These are phyloP conservation scores for Pistacia atlantica DNA, from an alignment of 345 rosid genomes.

Conservation along the genomic window DNA sequence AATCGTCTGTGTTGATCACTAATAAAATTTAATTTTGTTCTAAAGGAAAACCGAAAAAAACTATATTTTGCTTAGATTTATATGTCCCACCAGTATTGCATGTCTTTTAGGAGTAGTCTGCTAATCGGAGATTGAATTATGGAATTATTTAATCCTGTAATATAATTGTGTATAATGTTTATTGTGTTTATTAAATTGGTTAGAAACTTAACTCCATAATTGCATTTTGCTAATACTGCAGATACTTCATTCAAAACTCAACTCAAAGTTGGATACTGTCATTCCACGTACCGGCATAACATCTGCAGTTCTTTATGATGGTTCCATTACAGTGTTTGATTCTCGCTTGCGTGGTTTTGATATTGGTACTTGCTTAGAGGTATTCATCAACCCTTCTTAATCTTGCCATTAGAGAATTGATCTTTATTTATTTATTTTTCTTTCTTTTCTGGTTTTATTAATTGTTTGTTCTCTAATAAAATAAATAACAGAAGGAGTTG, in stretches of 20 bases:
- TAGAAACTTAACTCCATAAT: background rate
- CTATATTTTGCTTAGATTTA: background rate
- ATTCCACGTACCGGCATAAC: constrained; percentile 40
- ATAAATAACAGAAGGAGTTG: background rate
- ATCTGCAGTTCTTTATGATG: constrained; percentile 79
- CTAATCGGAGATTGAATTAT: background rate
- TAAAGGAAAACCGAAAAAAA: too few relatives aligned
- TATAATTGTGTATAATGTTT: background rate
- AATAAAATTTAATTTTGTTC: too few relatives aligned
- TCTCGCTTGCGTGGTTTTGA: constrained; percentile 67
- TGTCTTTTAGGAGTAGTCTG: background rate
- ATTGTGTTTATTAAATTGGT: too few relatives aligned
- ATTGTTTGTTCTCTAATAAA: background rate
- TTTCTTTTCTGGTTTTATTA: background rate
- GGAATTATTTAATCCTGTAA: background rate
- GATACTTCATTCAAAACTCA: constrained; percentile 82
- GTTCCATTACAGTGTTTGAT: constrained; percentile 79
- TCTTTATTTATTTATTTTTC: background rate
- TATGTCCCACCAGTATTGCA: background rate
- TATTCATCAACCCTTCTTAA: constrained; percentile 24
- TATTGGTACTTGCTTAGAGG: constrained; percentile 96
- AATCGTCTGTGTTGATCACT: too few relatives aligned
- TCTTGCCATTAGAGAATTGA: background rate
- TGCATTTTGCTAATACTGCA: constrained; percentile 33
- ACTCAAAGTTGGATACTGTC: constrained; percentile 35